Evolutionary conservation across 148 eudicot species (phyloP), one percentile per base, ranked within the genome.

Genomic region (Vaccinium myrtillus): DNA sequence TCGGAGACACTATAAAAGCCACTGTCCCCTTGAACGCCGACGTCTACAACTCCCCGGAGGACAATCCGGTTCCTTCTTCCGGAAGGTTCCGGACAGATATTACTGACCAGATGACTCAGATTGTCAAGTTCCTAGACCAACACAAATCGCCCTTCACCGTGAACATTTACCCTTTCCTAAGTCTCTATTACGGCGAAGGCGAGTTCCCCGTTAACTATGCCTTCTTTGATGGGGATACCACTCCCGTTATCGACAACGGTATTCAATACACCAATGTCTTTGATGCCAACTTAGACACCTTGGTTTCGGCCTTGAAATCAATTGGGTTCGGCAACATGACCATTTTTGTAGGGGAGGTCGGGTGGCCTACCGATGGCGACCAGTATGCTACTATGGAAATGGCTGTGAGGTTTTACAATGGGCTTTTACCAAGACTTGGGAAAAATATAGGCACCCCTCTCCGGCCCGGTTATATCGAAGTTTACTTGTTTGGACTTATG

Each of bases 311-410:
- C 51, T 78, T 97, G 59, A 92, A 83, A 58, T 91, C 91, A 1
- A 87, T 79, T 0, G 98, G 98, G 1, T 89, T 39, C 25, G 91
- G 92, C 2, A 86, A 90, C 83, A 81, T 94, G 81, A 75, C 93
- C 0, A 90, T 96, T 19, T 80, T 96, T 15, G 92, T 96, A 0
- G 99, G 99, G 4, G 99, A 96, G 83, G 93, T 96, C 4, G 99
- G 99, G 6, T 96, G 99, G 99, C 99, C 99, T 1, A 96, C 99
- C 3, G 90, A 94, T 15, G 99, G 99, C 12, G 98, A 96, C 82
- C 89, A 85, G 50, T 89, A 93, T 21, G 99, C 94, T 4, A 96
- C 92, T 53, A 54, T 87, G 25, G 85, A 89, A 46, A 86, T 70
- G 30, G 95, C 99, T 16, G 14, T 84, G 13, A 91, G 95, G 78